Conservation (phyloP, 2,329 filamentous ascomycete species). For the Exserohilum rostratum region DNA sequence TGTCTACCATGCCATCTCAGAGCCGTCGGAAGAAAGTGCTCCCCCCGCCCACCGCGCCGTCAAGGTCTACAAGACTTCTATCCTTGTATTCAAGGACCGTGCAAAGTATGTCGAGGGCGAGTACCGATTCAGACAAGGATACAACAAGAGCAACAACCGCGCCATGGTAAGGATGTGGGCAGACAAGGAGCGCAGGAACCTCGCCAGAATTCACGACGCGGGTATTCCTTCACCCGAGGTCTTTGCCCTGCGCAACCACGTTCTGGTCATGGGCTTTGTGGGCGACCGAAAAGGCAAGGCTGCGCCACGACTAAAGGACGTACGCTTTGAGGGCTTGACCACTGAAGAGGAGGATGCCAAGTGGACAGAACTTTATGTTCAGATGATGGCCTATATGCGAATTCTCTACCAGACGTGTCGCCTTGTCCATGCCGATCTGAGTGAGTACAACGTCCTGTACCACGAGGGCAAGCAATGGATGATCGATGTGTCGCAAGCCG, state of each 20-base stretch:
- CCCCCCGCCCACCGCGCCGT: conserved; percentile 76
- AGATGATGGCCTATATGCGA: conserved; percentile 87
- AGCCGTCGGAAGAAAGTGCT: conserved; percentile 55
- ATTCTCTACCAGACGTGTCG: conserved; percentile 90
- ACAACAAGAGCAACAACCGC: conserved; percentile 91
- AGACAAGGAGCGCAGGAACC: conserved; percentile 96
- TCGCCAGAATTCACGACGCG: conserved; percentile 80
- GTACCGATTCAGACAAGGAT: conserved; percentile 86
- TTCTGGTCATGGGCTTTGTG: conserved; percentile 92
- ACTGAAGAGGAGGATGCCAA: conserved; percentile 62
- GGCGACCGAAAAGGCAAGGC: conserved; percentile 86
- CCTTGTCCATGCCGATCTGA: conserved; percentile 93
- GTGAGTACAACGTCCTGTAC: conserved; percentile 97
- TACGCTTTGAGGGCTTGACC: conserved; percentile 72
- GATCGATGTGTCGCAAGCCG: conserved; percentile 96
- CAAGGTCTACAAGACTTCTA: conserved; percentile 99
- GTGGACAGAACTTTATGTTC: conserved; percentile 80
- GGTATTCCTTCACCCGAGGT: conserved; percentile 92
- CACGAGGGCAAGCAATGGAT: conserved; percentile 82
- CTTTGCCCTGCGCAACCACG: conserved; percentile 86
- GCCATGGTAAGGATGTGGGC: conserved; percentile 99
- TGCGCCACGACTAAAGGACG: conserved; percentile 86
- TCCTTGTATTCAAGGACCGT: conserved; percentile 96
- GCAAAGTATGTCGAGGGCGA: conserved; percentile 96
- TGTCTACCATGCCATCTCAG: conserved; percentile 86